These are phyloP conservation scores for Sherardia arvensis DNA, from an alignment of 257 asterid genomes.

Conservation along the genomic window DNA sequence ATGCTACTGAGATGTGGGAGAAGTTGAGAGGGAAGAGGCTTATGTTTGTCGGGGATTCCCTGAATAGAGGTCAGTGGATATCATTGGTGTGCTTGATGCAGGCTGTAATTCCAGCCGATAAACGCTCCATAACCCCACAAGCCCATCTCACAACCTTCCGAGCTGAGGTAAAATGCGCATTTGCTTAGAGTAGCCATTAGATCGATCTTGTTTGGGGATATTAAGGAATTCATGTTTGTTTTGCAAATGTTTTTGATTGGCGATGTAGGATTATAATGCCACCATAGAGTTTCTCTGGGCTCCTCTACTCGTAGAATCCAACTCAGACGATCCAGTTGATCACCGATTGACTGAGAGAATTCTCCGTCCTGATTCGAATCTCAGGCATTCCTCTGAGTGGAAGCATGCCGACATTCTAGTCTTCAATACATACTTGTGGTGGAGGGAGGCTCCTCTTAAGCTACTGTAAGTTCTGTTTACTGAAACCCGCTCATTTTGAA, in stretches of 20 bases:
- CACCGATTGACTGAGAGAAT: slow-evolving; percentile 77
- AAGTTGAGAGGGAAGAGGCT: slow-evolving; percentile 83
- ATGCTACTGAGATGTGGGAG: slow-evolving; percentile 79
- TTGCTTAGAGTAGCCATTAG: background rate
- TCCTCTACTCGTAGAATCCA: slow-evolving; percentile 91
- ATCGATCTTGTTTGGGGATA: background rate
- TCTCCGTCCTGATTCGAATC: slow-evolving; percentile 63
- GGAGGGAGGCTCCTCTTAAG: slow-evolving; percentile 90
- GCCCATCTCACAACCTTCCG: slow-evolving; percentile 73
- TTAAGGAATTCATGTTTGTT: background rate
- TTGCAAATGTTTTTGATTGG: slow-evolving; percentile 4
- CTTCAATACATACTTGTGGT: slow-evolving; percentile 88
- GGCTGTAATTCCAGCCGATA: slow-evolving; percentile 49
- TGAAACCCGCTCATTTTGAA: background rate
- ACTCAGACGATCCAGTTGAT: slow-evolving; percentile 77
- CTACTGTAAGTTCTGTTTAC: slow-evolving; percentile 42
- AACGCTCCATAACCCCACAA: slow-evolving; percentile 73
- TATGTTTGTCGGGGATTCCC: slow-evolving; percentile 93
- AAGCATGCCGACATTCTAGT: slow-evolving; percentile 78
- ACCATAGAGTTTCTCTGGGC: slow-evolving; percentile 91
- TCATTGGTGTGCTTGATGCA: slow-evolving; percentile 82
- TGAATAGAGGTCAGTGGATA: slow-evolving; percentile 95
- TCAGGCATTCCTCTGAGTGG: slow-evolving; percentile 77
- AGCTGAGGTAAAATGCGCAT: slow-evolving; percentile 53
- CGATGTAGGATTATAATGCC: slow-evolving; percentile 68